A percentile compares a stretch with the other conserved stretches of the same genome.
phyloP scores from a whole-genome alignment of 768 basidiomycete species.

The Cubamyces sp. region DNA sequence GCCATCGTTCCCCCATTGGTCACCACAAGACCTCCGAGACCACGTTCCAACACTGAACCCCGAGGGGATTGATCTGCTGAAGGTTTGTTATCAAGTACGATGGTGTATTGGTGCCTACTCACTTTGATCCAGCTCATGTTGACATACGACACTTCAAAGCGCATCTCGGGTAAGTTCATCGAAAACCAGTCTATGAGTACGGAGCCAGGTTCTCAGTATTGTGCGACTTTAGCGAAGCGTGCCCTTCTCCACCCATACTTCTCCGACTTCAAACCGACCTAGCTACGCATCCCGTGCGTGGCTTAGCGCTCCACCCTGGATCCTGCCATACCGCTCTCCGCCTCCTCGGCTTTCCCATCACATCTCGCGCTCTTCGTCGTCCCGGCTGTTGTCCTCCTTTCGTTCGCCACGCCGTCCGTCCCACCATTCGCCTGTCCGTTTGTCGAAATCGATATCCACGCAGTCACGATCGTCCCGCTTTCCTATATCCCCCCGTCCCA shows the following conservation, averaged over 20 bases:
- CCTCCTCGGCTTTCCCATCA: neutral
- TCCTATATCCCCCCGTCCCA: neutral
- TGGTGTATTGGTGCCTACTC: neutral
- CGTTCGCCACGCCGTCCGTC: neutral
- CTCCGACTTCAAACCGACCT: slow-evolving; percentile 47
- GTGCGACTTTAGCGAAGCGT: slow-evolving; percentile 53
- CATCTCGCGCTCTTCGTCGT: slow-evolving; percentile 1
- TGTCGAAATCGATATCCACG: slow-evolving; percentile 5
- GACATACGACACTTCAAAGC: slow-evolving; percentile 87
- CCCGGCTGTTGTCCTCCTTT: slow-evolving; percentile 2
- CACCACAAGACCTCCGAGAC: slow-evolving; percentile 66
- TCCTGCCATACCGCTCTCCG: too few relatives aligned
- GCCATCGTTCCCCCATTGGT: slow-evolving; percentile 96
- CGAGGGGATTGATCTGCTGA: slow-evolving; percentile 78
- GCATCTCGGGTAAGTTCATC: slow-evolving; percentile 77
- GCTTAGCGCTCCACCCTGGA: too few relatives aligned
- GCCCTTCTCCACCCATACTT: slow-evolving; percentile 54
- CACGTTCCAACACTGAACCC: slow-evolving; percentile 76
- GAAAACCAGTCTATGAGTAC: slow-evolving; percentile 2
- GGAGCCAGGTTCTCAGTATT: neutral
- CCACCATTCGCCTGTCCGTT: neutral
- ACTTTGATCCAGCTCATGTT: slow-evolving; percentile 41
- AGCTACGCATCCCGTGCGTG: neutral
- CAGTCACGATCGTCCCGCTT: neutral
- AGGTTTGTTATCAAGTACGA: slow-evolving; percentile 44